phyloP scores from a whole-genome alignment of 345 rosid species.

The Moricandia arvensis region DNA sequence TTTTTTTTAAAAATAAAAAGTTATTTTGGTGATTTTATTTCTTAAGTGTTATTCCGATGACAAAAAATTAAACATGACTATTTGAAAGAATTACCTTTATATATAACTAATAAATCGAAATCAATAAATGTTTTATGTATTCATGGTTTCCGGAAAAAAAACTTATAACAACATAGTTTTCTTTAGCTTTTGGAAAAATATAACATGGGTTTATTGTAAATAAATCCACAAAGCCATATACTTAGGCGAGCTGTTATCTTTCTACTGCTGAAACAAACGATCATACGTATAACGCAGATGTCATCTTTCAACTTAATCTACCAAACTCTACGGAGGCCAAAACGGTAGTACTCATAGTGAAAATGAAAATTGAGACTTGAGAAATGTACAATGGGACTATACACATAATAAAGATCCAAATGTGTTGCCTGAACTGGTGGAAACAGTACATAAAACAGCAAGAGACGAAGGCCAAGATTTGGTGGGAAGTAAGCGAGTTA shows the following conservation, averaged over 20 bases:
- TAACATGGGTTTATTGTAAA: neutral
- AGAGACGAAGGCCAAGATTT: slow-evolving; percentile 18
- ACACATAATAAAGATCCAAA: slow-evolving; percentile 26
- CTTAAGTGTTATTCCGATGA: no score
- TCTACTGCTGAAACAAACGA: no score
- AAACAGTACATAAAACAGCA: slow-evolving; percentile 23
- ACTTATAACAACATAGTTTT: no score
- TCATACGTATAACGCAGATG: no score
- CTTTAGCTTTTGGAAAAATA: neutral
- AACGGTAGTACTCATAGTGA: neutral
- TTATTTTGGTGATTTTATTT: no score
- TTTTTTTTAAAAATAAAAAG: no score
- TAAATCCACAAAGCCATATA: no score
- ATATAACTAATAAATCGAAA: neutral
- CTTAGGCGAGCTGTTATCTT: no score
- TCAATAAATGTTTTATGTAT: no score
- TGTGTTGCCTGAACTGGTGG: slow-evolving; percentile 17
- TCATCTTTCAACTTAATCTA: neutral
- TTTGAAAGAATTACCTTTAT: no score
- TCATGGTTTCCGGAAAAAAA: no score
- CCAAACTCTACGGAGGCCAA: neutral
- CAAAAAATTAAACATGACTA: no score
- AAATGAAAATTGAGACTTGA: neutral
- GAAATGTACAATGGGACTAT: slow-evolving; percentile 17
- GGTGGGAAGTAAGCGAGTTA: slow-evolving; percentile 25